Conservation (phyloP, 2,329 filamentous ascomycete genomes). For the Colletotrichum destructivum region DNA sequence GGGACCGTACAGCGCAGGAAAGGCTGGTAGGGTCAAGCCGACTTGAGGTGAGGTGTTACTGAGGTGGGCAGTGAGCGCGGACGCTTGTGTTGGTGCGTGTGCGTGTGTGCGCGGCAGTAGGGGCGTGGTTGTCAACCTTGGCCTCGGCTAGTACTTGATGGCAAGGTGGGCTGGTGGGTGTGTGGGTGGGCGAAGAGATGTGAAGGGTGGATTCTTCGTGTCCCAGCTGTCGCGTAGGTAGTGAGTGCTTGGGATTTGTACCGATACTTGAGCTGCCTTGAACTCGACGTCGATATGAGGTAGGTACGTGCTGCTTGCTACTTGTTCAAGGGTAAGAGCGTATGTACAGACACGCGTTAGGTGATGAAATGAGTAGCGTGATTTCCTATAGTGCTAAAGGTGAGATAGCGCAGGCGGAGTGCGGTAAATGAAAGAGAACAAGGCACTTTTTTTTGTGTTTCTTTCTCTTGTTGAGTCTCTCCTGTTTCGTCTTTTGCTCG, state of each 20-base stretch:
- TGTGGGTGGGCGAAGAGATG: background rate
- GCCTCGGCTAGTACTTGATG: slow-evolving; percentile 15
- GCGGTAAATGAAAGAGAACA: slow-evolving; percentile 19
- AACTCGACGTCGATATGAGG: slow-evolving; percentile 8
- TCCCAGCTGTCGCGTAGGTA: slow-evolving; percentile 3
- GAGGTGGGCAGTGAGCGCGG: slow-evolving; percentile 16
- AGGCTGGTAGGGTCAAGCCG: slow-evolving; percentile 10
- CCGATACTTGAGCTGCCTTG: slow-evolving; percentile 16
- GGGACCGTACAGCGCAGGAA: slow-evolving; percentile 16
- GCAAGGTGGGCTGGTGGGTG: slow-evolving; percentile 22
- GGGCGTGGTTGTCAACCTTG: slow-evolving; percentile 27
- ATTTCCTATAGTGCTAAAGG: slow-evolving; percentile 18
- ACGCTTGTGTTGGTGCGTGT: slow-evolving; percentile 18
- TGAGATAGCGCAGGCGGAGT: slow-evolving; percentile 24
- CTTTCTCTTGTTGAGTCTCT: slow-evolving; percentile 18
- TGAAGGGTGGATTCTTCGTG: slow-evolving; percentile 19
- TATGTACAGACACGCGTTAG: background rate
- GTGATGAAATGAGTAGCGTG: background rate
- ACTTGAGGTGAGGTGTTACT: slow-evolving; percentile 11
- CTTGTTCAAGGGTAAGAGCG: slow-evolving; percentile 7
- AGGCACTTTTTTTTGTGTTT: slow-evolving; percentile 16
- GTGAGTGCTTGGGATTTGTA: too few species aligned
- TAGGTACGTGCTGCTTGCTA: slow-evolving; percentile 16
- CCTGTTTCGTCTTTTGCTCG: slow-evolving; percentile 13
- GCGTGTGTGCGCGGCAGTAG: background rate